Base-by-base conservation (phyloP, 345 rosid genomes). In the Nasturtium officinale region DNA sequence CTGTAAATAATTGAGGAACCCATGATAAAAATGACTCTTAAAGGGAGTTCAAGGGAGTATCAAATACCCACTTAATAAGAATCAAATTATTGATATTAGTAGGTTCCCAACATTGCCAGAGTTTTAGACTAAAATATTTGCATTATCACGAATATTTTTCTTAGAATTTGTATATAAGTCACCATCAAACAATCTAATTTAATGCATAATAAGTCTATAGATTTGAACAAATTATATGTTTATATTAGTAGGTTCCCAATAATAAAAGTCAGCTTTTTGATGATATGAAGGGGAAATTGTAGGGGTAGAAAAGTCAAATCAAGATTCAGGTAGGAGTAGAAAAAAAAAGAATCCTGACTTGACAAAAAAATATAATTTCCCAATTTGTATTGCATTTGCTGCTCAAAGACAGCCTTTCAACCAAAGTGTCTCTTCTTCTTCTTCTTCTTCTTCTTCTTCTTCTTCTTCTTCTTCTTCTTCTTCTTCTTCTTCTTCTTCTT, bases 321-420 rank as follows among this genome's bases (percentile, higher is more conserved):
- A 40, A 16, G 33, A 61, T 61, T 76, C 64, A 61, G 38, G 32
- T 59, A 61, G 9, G 64, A 62, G 32, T 69, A 45, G 6, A 21
- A 42, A 58, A 38, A 7, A 0, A 2, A 15, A 76, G 62, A 54
- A 69, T 69, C 63, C 71, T 69, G 45, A 69, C 20, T 46, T 45
- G 30, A 54, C 26, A 61, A 69, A 69, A 69, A 69, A 20, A 3
- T 17, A 26, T 25, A 17, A 25, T 52, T 51, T 33, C 35, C 26
- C 0, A 1, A 6, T 15, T 28, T 45, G 13, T 57, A 16, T 23
- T 67, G 47, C 56, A 20, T 38, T 46, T 61, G 74, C 33, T 76
- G 70, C 79, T 69, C 75, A 76, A 63, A 76, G 60, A 69, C 71
- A 37, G 30, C 80, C 76, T 77, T 65, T 51, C 68, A 65, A 71